Evolutionary conservation across 345 rosid species (phyloP).

Genomic region (Rhodomyrtus tomentosa): DNA sequence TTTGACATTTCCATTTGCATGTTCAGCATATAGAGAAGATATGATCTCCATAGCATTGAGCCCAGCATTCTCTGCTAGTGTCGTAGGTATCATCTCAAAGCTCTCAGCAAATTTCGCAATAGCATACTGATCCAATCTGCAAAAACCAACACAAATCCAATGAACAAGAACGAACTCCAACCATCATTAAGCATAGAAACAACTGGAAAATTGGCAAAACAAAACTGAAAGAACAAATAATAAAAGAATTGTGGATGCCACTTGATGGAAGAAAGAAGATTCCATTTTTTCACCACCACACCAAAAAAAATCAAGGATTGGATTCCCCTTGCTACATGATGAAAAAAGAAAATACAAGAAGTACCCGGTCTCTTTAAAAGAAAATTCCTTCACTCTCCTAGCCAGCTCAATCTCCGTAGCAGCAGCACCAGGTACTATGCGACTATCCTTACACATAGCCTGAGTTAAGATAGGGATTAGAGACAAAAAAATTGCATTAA

Average conservation of each 20-base stretch:
- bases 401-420: slow-evolving; percentile 96
- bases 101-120: slow-evolving; percentile 92
- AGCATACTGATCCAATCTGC: slow-evolving; percentile 96
- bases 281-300: not conserved
- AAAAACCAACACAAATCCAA: not conserved
- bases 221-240: not conserved
- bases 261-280: not conserved
- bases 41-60: slow-evolving; percentile 93
- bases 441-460: slow-evolving; percentile 99
- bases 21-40: slow-evolving; percentile 81
- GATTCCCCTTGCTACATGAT: not conserved
- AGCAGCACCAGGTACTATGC: slow-evolving; percentile 89
- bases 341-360: not conserved
- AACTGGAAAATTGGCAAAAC: not conserved
- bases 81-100: slow-evolving; percentile 91
- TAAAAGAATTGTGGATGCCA: not conserved
- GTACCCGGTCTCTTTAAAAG: slow-evolving; percentile 92
- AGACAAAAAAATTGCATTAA: not conserved
- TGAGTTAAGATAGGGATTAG: slow-evolving; percentile 6
- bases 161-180: not conserved
- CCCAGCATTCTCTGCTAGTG: slow-evolving; percentile 93
- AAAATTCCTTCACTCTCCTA: slow-evolving; percentile 82
- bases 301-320: not conserved
- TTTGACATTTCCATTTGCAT: slow-evolving; percentile 81
- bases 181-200: not conserved